phyloP scores from a whole-genome alignment of 768 basidiomycete species.

The Coprinellus micaceus region DNA sequence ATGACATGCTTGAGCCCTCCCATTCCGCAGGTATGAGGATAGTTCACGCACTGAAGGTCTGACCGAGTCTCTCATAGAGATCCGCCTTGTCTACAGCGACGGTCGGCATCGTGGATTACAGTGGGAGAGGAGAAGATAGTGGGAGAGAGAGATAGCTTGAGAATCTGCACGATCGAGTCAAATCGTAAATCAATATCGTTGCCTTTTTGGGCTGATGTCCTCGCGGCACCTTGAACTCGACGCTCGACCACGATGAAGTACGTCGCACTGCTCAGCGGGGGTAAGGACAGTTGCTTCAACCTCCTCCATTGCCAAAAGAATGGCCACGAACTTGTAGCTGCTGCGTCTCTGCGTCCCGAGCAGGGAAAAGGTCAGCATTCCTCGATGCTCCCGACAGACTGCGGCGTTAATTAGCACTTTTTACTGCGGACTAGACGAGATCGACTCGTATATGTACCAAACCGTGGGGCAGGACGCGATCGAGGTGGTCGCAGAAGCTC shows the following conservation, averaged over 20 bases:
- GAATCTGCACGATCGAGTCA: conserved; percentile 1
- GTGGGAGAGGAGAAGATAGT: neutral
- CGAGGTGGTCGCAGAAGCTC: conserved; percentile 76
- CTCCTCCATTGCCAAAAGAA: conserved; percentile 83
- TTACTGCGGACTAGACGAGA: conserved; percentile 68
- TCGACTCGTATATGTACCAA: conserved; percentile 98
- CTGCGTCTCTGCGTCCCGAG: conserved; percentile 83
- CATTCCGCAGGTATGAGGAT: neutral
- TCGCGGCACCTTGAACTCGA: too few relatives aligned
- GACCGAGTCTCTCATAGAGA: conserved; percentile 83
- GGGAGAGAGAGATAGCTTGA: neutral
- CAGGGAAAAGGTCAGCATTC: conserved; percentile 70
- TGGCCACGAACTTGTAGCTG: conserved; percentile 82
- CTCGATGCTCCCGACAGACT: conserved; percentile 2
- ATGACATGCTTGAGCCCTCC: conserved; percentile 11
- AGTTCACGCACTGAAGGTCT: conserved; percentile 64
- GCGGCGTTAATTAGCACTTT: neutral
- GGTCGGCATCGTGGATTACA: conserved; percentile 72
- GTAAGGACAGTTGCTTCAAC: conserved; percentile 97
- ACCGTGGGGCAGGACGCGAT: conserved; percentile 98
- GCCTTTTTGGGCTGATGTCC: conserved; percentile 5
- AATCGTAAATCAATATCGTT: conserved; percentile 31
- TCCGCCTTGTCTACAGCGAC: conserved; percentile 94
- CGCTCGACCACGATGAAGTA: conserved; percentile 67
- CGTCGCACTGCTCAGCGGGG: conserved; percentile 91